Percentiles rank a stretch among this genome's conserved stretches.
phyloP scores from a whole-genome alignment of 495 filamentous ascomycete genomes.

The Daldinia childiae region DNA sequence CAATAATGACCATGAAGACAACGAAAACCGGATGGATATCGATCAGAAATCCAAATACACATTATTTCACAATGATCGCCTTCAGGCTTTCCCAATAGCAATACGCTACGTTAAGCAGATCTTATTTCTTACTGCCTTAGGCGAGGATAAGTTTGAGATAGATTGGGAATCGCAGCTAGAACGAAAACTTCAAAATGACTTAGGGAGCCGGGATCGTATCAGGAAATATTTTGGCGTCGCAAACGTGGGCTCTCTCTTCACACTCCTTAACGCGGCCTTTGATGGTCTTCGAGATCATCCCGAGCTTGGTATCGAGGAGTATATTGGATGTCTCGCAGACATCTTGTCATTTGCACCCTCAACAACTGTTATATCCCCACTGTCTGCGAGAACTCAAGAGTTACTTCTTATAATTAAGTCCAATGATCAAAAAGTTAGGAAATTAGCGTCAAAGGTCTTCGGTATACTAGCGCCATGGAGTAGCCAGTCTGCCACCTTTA shows the following conservation, averaged over 20 bases:
- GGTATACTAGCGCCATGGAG: slow-evolving; percentile 71
- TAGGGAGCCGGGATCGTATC: slow-evolving; percentile 66
- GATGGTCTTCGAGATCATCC: slow-evolving; percentile 45
- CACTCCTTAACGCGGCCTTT: slow-evolving; percentile 46
- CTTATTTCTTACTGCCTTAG: slow-evolving; percentile 76
- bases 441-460: slow-evolving; percentile 72
- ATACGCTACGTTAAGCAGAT: slow-evolving; percentile 77
- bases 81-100: slow-evolving; percentile 69
- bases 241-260: slow-evolving; percentile 38
- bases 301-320: slow-evolving; percentile 54
- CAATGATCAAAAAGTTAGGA: slow-evolving; percentile 72
- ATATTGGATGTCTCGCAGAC: slow-evolving; percentile 70
- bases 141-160: slow-evolving; percentile 70
- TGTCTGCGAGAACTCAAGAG: slow-evolving; percentile 59
- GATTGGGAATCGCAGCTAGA: slow-evolving; percentile 89
- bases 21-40: slow-evolving; percentile 39
- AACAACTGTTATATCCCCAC: slow-evolving; percentile 55
- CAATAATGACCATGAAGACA: slow-evolving; percentile 26
- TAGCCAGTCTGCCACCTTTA: slow-evolving; percentile 18
- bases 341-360: slow-evolving; percentile 70
- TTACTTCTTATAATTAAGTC: slow-evolving; percentile 69
- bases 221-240: slow-evolving; percentile 52
- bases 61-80: slow-evolving; percentile 51
- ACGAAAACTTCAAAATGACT: slow-evolving; percentile 70
- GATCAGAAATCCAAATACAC: slow-evolving; percentile 41